Percentiles rank a stretch among this genome's conserved stretches.
Evolutionary conservation across 2,329 filamentous ascomycete species (phyloP).

Genomic region (Talaromyces verruculosus): DNA sequence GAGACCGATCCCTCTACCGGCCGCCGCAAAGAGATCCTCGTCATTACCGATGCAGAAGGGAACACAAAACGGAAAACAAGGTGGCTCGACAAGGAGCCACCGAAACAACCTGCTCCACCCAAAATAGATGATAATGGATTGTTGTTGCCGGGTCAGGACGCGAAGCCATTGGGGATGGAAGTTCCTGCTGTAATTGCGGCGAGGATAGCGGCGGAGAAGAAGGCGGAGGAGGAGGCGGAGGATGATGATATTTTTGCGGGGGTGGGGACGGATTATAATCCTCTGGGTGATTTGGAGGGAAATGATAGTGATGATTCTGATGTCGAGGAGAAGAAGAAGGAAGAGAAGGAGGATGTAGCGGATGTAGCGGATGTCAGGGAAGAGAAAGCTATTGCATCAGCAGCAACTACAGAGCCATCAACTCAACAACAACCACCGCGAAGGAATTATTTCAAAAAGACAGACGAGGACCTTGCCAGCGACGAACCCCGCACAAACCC

Average conservation of each 20-base stretch:
- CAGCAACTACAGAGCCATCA: constrained; percentile 19
- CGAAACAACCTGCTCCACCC: neutral
- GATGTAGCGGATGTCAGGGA: constrained; percentile 19
- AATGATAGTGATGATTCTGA: constrained; percentile 41
- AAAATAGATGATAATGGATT: constrained; percentile 29
- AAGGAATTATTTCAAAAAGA: constrained; percentile 52
- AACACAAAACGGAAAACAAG: constrained; percentile 62
- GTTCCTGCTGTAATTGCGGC: constrained; percentile 46
- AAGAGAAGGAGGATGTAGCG: constrained; percentile 15
- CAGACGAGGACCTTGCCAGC: constrained; percentile 53
- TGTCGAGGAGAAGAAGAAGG: constrained; percentile 28
- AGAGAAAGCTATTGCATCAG: neutral
- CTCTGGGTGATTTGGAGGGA: constrained; percentile 55
- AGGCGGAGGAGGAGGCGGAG: constrained; percentile 40
- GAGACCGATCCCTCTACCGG: constrained; percentile 54
- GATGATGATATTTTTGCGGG: constrained; percentile 65
- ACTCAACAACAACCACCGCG: constrained; percentile 29
- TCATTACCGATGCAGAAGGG: constrained; percentile 59
- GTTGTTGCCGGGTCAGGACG: constrained; percentile 46
- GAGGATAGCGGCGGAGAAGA: constrained; percentile 30
- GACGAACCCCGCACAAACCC: constrained; percentile 36
- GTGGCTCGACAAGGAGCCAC: constrained; percentile 47
- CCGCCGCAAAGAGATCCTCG: constrained; percentile 57
- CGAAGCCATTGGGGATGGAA: constrained; percentile 53
- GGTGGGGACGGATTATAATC: constrained; percentile 61